These are phyloP conservation scores for Paspalum vaginatum DNA, from an alignment of 176 grass and related monocot genomes.

Conservation along the genomic window DNA sequence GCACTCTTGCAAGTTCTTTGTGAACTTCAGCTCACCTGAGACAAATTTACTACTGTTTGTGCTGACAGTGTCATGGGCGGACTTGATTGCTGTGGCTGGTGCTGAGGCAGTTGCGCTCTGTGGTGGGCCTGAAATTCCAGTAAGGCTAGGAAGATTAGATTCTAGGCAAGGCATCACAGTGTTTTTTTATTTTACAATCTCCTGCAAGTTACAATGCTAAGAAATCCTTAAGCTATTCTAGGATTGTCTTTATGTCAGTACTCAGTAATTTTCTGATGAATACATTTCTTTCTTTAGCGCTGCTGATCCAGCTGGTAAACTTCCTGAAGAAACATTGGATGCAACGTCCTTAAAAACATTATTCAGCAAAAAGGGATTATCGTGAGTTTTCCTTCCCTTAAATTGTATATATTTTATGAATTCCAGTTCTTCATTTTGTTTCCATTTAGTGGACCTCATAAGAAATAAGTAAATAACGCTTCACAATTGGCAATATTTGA, in stretches of 20 bases:
- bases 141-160: constrained; percentile 85
- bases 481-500: neutral
- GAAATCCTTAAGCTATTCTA: neutral
- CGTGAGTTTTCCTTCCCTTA: constrained; percentile 68
- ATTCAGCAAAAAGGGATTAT: constrained; percentile 79
- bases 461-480: no score
- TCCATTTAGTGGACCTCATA: neutral
- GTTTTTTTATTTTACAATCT: constrained; percentile 33
- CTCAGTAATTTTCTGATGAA: constrained; percentile 38
- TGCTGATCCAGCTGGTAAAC: constrained; percentile 75
- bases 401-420: constrained; percentile 13
- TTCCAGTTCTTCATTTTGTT: neutral
- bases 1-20: neutral
- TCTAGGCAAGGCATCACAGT: constrained; percentile 58
- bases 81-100: constrained; percentile 96
- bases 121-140: constrained; percentile 79
- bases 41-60: constrained; percentile 21
- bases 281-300: constrained; percentile 44
- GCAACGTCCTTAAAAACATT: constrained; percentile 62
- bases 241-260: neutral
- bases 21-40: constrained; percentile 25
- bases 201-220: neutral
- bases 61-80: constrained; percentile 85
- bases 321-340: constrained; percentile 91
- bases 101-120: constrained; percentile 80